These are phyloP conservation scores for Cercospora nicotianae DNA, from an alignment of 2,329 filamentous ascomycete genomes.

Conservation along the genomic window DNA sequence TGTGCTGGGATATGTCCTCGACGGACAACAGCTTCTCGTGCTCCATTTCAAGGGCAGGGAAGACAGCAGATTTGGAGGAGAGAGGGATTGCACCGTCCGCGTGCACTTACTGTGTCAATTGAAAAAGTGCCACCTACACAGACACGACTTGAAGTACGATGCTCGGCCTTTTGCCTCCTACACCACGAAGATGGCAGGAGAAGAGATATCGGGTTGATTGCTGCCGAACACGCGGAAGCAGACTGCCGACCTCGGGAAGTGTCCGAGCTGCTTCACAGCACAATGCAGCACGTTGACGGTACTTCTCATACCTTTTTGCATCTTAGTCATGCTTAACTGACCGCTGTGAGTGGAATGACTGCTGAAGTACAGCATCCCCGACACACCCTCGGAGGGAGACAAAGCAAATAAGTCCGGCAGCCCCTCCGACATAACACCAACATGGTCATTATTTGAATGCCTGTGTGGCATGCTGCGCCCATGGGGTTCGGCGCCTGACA, in stretches of 20 bases:
- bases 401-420: not conserved
- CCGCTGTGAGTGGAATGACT: not conserved
- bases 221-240: not conserved
- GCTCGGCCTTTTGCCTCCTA: not conserved
- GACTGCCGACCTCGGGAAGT: not conserved
- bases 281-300: not conserved
- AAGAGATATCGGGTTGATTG: not conserved
- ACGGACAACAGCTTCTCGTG: conserved; percentile 24
- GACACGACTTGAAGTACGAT: not conserved
- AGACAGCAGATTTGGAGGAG: not conserved
- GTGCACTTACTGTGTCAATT: not conserved
- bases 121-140: not conserved
- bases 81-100: not conserved
- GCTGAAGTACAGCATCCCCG: not conserved
- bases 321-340: not conserved
- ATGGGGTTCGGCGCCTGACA: not conserved
- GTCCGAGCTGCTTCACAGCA: not conserved
- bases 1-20: conserved; percentile 36
- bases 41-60: conserved; percentile 16
- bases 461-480: not conserved
- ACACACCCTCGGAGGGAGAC: not conserved
- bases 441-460: not conserved
- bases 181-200: not conserved
- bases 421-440: not conserved
- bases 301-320: not conserved